A percentile compares a stretch with the other conserved stretches of the same genome.
Evolutionary conservation across 148 eudicot species (phyloP).

Genomic region (Persicaria tinctoria): DNA sequence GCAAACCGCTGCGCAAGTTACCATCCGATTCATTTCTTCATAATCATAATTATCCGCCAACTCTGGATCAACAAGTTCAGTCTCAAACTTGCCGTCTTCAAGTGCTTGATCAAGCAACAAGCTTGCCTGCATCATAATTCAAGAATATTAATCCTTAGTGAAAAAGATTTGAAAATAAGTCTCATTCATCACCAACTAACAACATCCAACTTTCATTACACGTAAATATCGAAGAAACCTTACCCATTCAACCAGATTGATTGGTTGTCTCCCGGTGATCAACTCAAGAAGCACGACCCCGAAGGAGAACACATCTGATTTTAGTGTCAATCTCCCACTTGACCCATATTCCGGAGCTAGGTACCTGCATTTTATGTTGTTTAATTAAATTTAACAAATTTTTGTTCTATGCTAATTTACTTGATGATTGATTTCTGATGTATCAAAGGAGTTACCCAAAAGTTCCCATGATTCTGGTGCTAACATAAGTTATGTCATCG

Average conservation of each 20-base stretch:
- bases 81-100: background rate
- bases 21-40: constrained; percentile 4
- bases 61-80: background rate
- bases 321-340: background rate
- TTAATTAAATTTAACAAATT: background rate
- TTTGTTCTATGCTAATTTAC: too few species aligned
- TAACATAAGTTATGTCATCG: background rate
- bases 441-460: background rate
- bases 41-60: background rate
- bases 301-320: constrained; percentile 1
- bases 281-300: constrained; percentile 1
- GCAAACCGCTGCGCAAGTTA: background rate
- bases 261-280: background rate
- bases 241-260: background rate
- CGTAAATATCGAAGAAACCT: background rate
- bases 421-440: too few species aligned
- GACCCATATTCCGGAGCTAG: constrained; percentile 3
- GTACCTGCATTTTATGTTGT: background rate
- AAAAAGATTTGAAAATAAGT: too few species aligned
- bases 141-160: background rate
- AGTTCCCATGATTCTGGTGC: background rate
- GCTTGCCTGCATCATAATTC: background rate
- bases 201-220: background rate
- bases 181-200: background rate
- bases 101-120: background rate